phyloP scores from a whole-genome alignment of 495 filamentous ascomycete species.

The Tirmania nivea region DNA sequence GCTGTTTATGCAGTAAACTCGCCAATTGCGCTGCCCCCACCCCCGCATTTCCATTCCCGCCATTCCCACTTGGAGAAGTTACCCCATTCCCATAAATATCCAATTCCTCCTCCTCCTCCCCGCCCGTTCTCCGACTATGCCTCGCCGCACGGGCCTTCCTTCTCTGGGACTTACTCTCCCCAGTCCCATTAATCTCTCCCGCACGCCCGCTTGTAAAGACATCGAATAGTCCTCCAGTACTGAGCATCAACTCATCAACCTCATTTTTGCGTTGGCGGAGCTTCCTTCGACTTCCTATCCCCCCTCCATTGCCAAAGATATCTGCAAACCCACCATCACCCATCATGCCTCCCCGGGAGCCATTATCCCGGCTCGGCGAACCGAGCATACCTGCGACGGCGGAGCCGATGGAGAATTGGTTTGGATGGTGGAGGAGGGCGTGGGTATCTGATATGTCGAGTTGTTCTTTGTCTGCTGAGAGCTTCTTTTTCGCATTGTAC shows the following conservation, averaged over 20 bases:
- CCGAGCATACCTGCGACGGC: no score
- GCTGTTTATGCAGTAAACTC: background rate
- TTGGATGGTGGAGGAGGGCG: conserved; percentile 37
- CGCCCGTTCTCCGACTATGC: background rate
- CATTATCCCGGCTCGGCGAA: no score
- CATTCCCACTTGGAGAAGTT: background rate
- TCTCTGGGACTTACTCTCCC: background rate
- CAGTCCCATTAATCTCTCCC: background rate
- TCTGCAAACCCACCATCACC: background rate
- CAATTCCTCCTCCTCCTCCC: background rate
- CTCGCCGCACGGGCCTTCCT: background rate
- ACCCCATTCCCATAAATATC: background rate
- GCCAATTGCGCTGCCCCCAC: background rate
- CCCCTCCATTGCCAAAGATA: background rate
- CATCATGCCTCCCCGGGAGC: no score
- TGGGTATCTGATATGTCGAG: conserved; percentile 74
- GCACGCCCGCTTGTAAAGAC: background rate
- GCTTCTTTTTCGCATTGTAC: conserved; percentile 46
- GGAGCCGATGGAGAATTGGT: no score
- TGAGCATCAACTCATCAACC: background rate
- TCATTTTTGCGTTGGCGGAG: background rate
- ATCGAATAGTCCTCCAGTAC: background rate
- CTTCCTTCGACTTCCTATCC: background rate
- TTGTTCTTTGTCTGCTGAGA: conserved; percentile 73
- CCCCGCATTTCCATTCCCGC: background rate